Evolutionary conservation across 1,284 basidiomycete genomes (phyloP).

Genomic region (Thelephora terrestris): DNA sequence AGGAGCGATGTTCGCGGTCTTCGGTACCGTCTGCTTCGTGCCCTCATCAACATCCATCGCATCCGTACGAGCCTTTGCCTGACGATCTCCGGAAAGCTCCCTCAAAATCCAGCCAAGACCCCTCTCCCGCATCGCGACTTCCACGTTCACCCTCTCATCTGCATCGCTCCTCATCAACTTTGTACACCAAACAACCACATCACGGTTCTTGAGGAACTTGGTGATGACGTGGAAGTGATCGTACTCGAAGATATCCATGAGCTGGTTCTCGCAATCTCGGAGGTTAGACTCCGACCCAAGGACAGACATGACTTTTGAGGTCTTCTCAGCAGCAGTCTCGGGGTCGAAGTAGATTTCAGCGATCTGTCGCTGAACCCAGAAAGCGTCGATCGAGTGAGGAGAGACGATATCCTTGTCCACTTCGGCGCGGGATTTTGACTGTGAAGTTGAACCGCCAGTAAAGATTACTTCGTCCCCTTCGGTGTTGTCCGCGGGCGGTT

Average conservation of each 20-base stretch:
- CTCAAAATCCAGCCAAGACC: slow-evolving; percentile 94
- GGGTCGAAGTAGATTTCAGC: slow-evolving; percentile 89
- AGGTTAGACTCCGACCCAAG: slow-evolving; percentile 84
- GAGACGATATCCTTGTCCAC: slow-evolving; percentile 75
- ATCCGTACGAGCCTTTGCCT: slow-evolving; percentile 42
- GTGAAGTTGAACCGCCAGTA: slow-evolving; percentile 52
- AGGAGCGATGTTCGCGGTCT: slow-evolving; percentile 83
- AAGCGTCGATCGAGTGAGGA: slow-evolving; percentile 89
- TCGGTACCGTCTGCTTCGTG: slow-evolving; percentile 51
- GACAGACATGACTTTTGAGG: slow-evolving; percentile 76
- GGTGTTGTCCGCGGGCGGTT: slow-evolving; percentile 31
- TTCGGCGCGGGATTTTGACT: slow-evolving; percentile 35
- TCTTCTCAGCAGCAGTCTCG: slow-evolving; percentile 89
- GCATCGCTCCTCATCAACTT: slow-evolving; percentile 87
- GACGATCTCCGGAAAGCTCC: slow-evolving; percentile 73
- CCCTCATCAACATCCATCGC: slow-evolving; percentile 75
- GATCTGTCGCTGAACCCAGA: slow-evolving; percentile 97
- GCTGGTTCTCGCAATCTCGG: slow-evolving; percentile 92
- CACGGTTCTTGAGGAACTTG: slow-evolving; percentile 90
- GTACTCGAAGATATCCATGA: slow-evolving; percentile 98
- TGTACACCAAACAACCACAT: slow-evolving; percentile 97
- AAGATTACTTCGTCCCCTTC: slow-evolving; percentile 59
- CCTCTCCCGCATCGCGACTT: slow-evolving; percentile 98
- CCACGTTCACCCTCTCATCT: slow-evolving; percentile 87
- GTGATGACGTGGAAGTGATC: slow-evolving; percentile 88